Base-by-base conservation (phyloP, 495 filamentous ascomycete species). In the Aspergillus indologenus region DNA sequence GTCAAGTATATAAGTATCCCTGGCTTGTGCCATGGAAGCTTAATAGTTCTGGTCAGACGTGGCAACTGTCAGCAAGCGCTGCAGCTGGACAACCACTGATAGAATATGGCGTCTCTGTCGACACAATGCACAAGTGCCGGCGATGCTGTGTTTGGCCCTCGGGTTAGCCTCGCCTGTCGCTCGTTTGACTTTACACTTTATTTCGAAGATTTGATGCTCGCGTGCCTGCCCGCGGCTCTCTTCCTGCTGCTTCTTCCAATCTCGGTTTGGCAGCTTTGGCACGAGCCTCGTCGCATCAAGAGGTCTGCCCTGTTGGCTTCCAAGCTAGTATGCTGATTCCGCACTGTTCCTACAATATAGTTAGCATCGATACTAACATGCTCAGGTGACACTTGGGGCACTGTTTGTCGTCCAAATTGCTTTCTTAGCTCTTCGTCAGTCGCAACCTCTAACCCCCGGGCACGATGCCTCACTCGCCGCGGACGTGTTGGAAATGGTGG, bases 151-250 rank as follows among this genome's bases (percentile, higher is more conserved):
- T 53, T 59, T 44, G 57, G 57, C 7, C 57, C 57, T n/a, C 40
- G 48, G 20, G 48, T 59, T 40, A 44, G 21, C 31, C 18, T 20
- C 22, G 50, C 40, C 12, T 59, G 57, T 45, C 57, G 57, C 5
- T 17, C 57, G 0, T 59, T 59, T 42, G 57, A 59, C 48, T 59
- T 59, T 31, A 59, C 49, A 17, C 17, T 59, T 6, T n/a, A 24
- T 7, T 59, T 53, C 20, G 57, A 59, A 43, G 57, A 59, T 21
- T 14, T 45, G 24, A 21, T 59, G 40, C 24, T 59, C 5, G n/a
- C 18, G 5, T 45, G 48, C 24, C 23, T 59, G 14, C 57, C 57
- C 0, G 19, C 57, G 12, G 49, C 49, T 5, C 15, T 59, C 7
- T 53, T 59, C 17, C 48, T 59, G 14, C 24, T 53, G 7, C 20